Conservation (phyloP, 139 green algal species). For the Pseudopediastrum boryanum region DNA sequence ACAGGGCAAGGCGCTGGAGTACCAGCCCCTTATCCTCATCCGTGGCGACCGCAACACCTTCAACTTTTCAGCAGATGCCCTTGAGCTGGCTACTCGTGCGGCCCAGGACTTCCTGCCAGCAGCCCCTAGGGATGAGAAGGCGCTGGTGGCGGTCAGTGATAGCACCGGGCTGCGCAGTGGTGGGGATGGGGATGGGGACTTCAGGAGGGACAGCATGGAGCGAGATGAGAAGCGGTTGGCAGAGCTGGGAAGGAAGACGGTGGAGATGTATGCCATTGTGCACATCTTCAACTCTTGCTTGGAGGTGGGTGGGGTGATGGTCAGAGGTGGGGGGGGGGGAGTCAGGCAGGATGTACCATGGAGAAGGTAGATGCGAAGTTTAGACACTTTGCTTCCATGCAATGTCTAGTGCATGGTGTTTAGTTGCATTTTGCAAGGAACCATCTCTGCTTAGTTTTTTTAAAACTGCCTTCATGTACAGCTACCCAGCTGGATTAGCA, state of each 20-base stretch:
- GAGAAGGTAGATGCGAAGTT: too few species aligned
- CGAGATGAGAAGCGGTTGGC: slow-evolving; percentile 91
- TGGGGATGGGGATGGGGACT: slow-evolving; percentile 61
- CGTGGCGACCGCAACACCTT: slow-evolving; percentile 9
- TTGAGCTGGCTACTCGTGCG: not conserved
- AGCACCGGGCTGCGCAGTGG: slow-evolving; percentile 47
- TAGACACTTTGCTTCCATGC: too few species aligned
- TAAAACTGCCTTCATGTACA: too few species aligned
- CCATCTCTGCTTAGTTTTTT: too few species aligned
- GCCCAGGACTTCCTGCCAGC: slow-evolving; percentile 11
- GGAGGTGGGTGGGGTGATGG: slow-evolving; percentile 57
- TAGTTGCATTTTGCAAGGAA: too few species aligned
- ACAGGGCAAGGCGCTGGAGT: too few species aligned
- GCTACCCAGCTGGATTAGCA: too few species aligned
- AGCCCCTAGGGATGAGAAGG: slow-evolving; percentile 2
- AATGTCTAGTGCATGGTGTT: too few species aligned
- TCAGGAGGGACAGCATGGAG: slow-evolving; percentile 76
- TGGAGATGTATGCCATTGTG: slow-evolving; percentile 93
- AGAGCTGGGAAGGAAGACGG: slow-evolving; percentile 85
- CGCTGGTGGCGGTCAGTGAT: not conserved
- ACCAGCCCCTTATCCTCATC: too few species aligned
- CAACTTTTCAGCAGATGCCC: slow-evolving; percentile 29
- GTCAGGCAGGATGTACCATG: too few species aligned
- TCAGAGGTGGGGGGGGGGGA: too few species aligned
- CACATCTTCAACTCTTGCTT: slow-evolving; percentile 81